Evolutionary conservation across 1,284 basidiomycete genomes (phyloP).

Genomic region (Singerocomus inundabilis): DNA sequence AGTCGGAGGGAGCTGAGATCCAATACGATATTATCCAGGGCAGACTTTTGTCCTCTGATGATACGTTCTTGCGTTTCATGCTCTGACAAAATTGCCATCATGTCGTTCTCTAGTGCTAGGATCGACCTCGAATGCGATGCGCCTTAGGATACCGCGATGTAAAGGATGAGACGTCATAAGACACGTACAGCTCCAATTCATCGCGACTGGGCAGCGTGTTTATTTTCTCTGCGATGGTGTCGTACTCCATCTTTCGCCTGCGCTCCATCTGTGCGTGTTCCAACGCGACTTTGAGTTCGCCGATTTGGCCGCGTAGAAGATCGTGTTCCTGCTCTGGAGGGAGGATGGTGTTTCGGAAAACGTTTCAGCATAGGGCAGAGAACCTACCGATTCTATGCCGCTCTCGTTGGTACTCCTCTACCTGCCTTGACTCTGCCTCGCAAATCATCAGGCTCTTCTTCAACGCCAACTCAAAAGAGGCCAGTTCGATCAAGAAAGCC

Average conservation of each 20-base stretch:
- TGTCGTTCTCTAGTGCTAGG: slow-evolving; percentile 68
- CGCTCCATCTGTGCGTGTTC: slow-evolving; percentile 76
- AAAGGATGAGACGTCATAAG: not conserved
- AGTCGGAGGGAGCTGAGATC: slow-evolving; percentile 61
- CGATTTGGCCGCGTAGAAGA: slow-evolving; percentile 63
- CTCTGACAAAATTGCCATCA: slow-evolving; percentile 67
- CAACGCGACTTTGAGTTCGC: slow-evolving; percentile 67
- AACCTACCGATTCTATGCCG: slow-evolving; percentile 64
- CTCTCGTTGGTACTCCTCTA: slow-evolving; percentile 74
- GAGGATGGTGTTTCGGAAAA: not conserved
- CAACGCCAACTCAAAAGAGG: slow-evolving; percentile 68
- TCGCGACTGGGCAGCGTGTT: slow-evolving; percentile 72
- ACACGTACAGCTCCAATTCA: slow-evolving; percentile 66
- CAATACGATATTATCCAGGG: slow-evolving; percentile 61
- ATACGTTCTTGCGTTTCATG: slow-evolving; percentile 68
- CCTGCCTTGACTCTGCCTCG: slow-evolving; percentile 77
- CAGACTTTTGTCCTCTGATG: slow-evolving; percentile 64
- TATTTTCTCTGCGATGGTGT: slow-evolving; percentile 75
- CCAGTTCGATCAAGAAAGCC: slow-evolving; percentile 71
- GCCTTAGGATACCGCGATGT: not conserved
- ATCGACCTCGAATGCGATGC: slow-evolving; percentile 52
- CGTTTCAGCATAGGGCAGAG: not conserved
- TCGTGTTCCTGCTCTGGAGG: slow-evolving; percentile 65
- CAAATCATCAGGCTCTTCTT: slow-evolving; percentile 78
- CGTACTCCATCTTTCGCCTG: slow-evolving; percentile 78